Conservation (phyloP, 331 rosid species). For the Stylosanthes scabra region DNA sequence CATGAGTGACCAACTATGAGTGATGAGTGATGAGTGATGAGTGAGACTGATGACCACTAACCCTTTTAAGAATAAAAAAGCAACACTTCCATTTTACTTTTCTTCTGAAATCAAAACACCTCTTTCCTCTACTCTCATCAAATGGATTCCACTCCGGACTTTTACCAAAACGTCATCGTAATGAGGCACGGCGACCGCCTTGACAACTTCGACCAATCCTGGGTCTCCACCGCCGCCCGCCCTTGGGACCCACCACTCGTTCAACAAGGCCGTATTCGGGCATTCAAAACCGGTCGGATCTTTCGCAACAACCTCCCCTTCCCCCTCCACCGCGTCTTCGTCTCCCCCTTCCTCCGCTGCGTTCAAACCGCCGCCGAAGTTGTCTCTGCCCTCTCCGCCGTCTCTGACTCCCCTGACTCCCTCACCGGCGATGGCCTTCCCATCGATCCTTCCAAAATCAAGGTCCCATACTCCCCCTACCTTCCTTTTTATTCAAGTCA, state of each 20-base stretch:
- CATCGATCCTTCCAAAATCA: conserved; percentile 63
- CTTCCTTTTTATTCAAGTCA: not conserved
- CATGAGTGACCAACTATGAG: too few relatives aligned
- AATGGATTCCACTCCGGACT: conserved; percentile 47
- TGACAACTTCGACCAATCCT: conserved; percentile 63
- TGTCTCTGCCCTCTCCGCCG: conserved; percentile 64
- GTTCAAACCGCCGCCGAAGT: conserved; percentile 79
- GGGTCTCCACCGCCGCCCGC: conserved; percentile 56
- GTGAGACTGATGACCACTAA: too few relatives aligned
- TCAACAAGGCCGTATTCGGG: conserved; percentile 62
- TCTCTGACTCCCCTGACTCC: conserved; percentile 40
- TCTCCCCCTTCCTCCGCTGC: conserved; percentile 94
- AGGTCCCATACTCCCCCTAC: conserved; percentile 43
- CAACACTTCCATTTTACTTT: too few relatives aligned
- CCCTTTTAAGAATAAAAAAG: too few relatives aligned
- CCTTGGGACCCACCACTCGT: conserved; percentile 90
- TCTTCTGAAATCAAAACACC: too few relatives aligned
- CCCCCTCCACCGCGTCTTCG: conserved; percentile 71
- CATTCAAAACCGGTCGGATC: conserved; percentile 64
- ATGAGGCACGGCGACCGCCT: conserved; percentile 97
- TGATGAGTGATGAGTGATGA: too few relatives aligned
- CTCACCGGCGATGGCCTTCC: conserved; percentile 36
- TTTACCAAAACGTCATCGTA: conserved; percentile 76
- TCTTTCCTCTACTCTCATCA: not conserved
- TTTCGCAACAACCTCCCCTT: conserved; percentile 53